phyloP scores from a whole-genome alignment of 768 basidiomycete species.

The Naganishia friedmannii region DNA sequence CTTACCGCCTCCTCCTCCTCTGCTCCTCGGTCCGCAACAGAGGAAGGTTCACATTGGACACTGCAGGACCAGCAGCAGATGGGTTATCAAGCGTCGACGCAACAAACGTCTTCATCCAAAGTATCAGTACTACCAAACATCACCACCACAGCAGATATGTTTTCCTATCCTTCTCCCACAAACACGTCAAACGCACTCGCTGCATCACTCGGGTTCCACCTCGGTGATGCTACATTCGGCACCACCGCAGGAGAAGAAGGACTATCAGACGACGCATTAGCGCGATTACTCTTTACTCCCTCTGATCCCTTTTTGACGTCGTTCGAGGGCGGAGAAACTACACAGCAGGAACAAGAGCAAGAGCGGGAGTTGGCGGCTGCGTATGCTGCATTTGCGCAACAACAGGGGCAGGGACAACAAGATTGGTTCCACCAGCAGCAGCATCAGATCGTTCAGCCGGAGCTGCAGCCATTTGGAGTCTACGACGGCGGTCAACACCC shows the following conservation, averaged over 20 bases:
- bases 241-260: neutral
- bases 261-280: neutral
- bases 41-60: neutral
- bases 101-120: neutral
- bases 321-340: too few species aligned
- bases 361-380: neutral
- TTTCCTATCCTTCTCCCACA: neutral
- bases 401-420: neutral
- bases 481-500: too few species aligned
- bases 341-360: neutral
- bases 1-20: neutral
- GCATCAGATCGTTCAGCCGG: too few species aligned
- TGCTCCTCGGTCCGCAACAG: too few species aligned
- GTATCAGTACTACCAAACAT: neutral
- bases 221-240: neutral
- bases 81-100: neutral
- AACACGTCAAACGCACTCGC: neutral
- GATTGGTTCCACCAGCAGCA: too few species aligned
- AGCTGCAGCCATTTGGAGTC: too few species aligned
- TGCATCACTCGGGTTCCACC: neutral
- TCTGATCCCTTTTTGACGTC: neutral
- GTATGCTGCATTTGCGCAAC: neutral
- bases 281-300: neutral
- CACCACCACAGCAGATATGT: neutral
- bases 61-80: neutral